Conservation (phyloP, 768 basidiomycete species). For the Lentinula sp. region DNA sequence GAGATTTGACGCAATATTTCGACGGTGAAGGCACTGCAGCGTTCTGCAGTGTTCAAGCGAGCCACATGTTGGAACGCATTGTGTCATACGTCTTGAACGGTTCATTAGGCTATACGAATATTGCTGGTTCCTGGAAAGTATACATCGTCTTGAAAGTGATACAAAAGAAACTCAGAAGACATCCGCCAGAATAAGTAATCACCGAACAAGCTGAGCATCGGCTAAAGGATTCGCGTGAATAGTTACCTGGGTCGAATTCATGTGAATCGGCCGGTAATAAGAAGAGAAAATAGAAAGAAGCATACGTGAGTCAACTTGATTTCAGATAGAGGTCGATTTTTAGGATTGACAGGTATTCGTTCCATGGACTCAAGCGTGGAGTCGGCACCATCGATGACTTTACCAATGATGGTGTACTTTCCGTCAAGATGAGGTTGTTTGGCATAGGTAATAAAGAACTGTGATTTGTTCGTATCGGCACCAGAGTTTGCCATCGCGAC, state of each 20-base stretch:
- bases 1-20: too few species aligned
- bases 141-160: not conserved
- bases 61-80: too few species aligned
- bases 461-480: slow-evolving; percentile 87
- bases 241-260: slow-evolving; percentile 46
- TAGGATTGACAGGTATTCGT: slow-evolving; percentile 81
- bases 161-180: not conserved
- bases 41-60: too few species aligned
- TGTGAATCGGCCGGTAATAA: slow-evolving; percentile 3
- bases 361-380: slow-evolving; percentile 94
- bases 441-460: slow-evolving; percentile 85
- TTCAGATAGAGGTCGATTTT: slow-evolving; percentile 82
- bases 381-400: slow-evolving; percentile 98
- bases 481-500: slow-evolving; percentile 99
- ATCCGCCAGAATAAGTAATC: not conserved
- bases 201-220: slow-evolving; percentile 51
- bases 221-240: slow-evolving; percentile 97
- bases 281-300: slow-evolving; percentile 6
- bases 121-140: too few species aligned
- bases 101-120: too few species aligned
- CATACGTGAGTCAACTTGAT: slow-evolving; percentile 79
- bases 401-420: slow-evolving; percentile 93
- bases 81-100: too few species aligned
- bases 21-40: too few species aligned
- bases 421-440: slow-evolving; percentile 94